Base-by-base conservation (phyloP, 495 filamentous ascomycete genomes). In the Podospora conica region DNA sequence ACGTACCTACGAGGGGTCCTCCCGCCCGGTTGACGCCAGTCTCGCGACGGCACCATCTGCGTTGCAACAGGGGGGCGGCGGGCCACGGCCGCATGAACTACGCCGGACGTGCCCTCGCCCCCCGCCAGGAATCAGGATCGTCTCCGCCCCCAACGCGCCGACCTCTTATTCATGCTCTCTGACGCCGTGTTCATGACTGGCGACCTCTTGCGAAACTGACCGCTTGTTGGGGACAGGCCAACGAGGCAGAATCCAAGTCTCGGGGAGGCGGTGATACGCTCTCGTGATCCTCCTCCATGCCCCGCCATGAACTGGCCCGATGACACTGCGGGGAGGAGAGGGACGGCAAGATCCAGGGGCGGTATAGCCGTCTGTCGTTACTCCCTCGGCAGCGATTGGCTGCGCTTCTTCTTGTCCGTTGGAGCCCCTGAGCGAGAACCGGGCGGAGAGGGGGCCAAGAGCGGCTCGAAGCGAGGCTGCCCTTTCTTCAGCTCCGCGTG, bases 1-100 rank as follows among this genome's bases (percentile, higher is more conserved):
- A 40, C 40, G 40, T n/a, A n/a, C n/a, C n/a, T n/a, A 48, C 15
- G 40, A 48, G 40, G 28, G 55, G 22, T n/a, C 11, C 20, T 61
- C 40, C 28, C 28, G 55, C 21, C 55, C 22, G 40, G 57, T 53
- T 29, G 57, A 63, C 25, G 65, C 58, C 65, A 66, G 59, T 63
- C 53, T 66, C 65, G 65, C 59, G 58, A 56, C 18, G 25, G 60
- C n/a, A 48, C 40, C 40, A 48, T 62, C 60, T 33, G 31, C 21
- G 40, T 22, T 18, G 40, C 18, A 62, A 25, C 25, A 33, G 28
- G 24, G 61, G 54, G 24, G 53, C 25, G 15, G 25, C 58, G 29
- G 59, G 28, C 64, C 57, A 66, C 33, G 25, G 60, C 58, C 57
- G 58, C 65, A 63, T 66, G 53, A 62, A 53, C 59, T 18, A 24